These are phyloP conservation scores for Cylindrodendrum hubeiense DNA, from an alignment of 2,329 filamentous ascomycete species.

Conservation along the genomic window DNA sequence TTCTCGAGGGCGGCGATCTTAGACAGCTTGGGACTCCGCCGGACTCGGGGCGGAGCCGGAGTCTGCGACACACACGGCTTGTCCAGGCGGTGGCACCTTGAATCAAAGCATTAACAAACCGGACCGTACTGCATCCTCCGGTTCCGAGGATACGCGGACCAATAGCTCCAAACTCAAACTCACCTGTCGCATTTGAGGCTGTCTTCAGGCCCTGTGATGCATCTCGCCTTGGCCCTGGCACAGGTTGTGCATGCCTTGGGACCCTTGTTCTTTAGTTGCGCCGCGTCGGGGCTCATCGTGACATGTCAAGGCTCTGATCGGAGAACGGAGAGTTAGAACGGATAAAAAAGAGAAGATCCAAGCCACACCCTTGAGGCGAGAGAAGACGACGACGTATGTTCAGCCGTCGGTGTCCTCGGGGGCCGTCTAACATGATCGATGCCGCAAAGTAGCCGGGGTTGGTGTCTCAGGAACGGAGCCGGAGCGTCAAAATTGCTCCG, in stretches of 20 bases:
- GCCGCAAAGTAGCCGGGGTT: constrained; percentile 30
- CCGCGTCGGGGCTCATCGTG: constrained; percentile 35
- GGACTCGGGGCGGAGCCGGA: constrained; percentile 61
- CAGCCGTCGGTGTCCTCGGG: constrained; percentile 30
- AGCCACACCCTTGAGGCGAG: constrained; percentile 29
- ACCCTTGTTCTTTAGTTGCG: constrained; percentile 53
- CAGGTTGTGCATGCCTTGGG: constrained; percentile 64
- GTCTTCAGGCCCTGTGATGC: constrained; percentile 56
- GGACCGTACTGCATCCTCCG: neutral
- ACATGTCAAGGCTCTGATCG: constrained; percentile 30
- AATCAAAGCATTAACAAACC: neutral
- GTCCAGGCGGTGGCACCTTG: constrained; percentile 61
- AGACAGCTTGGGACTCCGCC: constrained; percentile 61
- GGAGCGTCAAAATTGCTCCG: constrained; percentile 45
- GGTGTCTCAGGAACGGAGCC: constrained; percentile 38
- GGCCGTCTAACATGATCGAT: constrained; percentile 33
- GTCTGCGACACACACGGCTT: constrained; percentile 62
- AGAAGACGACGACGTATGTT: constrained; percentile 11
- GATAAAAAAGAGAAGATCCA: constrained; percentile 26
- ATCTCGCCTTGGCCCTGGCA: constrained; percentile 65
- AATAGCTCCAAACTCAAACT: constrained; percentile 26
- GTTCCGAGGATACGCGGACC: neutral
- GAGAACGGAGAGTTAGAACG: constrained; percentile 28
- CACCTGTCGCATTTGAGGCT: constrained; percentile 62
- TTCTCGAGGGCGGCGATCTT: constrained; percentile 64